Evolutionary conservation across 208 protist genomes (phyloP).

Genomic region (Crithidia expoeki): DNA sequence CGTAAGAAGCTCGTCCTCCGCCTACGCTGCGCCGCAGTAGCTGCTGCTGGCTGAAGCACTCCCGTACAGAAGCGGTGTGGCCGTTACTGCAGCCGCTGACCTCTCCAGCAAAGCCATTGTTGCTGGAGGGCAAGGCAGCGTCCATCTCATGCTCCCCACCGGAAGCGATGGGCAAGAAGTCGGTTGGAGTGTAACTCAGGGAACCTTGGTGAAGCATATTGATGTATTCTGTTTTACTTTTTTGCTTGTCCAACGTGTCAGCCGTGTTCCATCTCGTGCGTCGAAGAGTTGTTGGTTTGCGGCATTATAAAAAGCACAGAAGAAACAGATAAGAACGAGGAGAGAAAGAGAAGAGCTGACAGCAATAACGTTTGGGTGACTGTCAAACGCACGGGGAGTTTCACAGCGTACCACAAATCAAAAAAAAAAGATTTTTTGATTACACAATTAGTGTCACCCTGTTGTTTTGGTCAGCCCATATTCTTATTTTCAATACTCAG

Average conservation of each 20-base stretch:
- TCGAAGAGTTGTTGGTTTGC: too few relatives aligned
- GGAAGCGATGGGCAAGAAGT: not conserved
- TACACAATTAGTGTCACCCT: too few relatives aligned
- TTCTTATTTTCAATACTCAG: too few relatives aligned
- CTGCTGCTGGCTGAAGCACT: constrained; percentile 27
- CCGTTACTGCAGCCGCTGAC: not conserved
- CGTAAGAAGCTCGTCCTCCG: constrained; percentile 21
- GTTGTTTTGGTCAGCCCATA: too few relatives aligned
- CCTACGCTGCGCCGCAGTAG: constrained; percentile 24
- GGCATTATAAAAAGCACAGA: too few relatives aligned
- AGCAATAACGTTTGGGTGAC: too few relatives aligned
- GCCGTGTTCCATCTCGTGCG: not conserved
- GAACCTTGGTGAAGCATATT: constrained; percentile 11
- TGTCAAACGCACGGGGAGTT: too few relatives aligned
- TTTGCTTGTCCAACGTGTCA: not conserved
- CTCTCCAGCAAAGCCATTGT: not conserved
- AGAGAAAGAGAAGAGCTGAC: not conserved
- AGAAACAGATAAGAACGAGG: too few relatives aligned
- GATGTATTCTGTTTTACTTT: not conserved
- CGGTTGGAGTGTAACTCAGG: not conserved
- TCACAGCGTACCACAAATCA: too few relatives aligned
- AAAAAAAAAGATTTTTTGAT: too few relatives aligned
- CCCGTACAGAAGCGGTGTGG: not conserved
- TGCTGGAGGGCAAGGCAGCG: not conserved
- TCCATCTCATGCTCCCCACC: constrained; percentile 9